Percentiles rank a stretch among this genome's conserved stretches.
phyloP scores from a whole-genome alignment of 306 rosid genomes.

The Cicer yamashitae region DNA sequence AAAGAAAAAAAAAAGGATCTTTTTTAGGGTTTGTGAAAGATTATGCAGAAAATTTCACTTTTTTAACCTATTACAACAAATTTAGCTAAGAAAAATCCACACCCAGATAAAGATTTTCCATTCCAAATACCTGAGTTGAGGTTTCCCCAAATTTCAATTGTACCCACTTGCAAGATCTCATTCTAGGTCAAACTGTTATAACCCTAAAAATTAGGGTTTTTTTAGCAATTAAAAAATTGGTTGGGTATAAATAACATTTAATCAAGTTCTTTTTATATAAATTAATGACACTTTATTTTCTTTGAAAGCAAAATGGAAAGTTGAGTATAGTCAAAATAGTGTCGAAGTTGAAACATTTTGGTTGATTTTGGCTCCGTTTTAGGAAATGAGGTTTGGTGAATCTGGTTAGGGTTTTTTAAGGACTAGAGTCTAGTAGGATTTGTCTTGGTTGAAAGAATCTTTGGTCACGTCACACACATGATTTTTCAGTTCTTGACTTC shows the following conservation, averaged over 20 bases:
- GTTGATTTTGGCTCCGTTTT: constrained; percentile 41
- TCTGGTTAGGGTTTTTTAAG: constrained; percentile 71
- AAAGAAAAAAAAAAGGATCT: not conserved
- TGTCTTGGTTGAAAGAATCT: constrained; percentile 65
- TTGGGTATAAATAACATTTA: constrained; percentile 30
- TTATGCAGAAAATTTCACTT: constrained; percentile 45
- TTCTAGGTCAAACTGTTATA: constrained; percentile 42
- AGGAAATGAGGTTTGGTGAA: constrained; percentile 51
- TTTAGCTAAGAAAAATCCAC: constrained; percentile 42
- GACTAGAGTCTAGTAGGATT: constrained; percentile 40
- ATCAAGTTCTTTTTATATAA: constrained; percentile 3
- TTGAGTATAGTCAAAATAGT: constrained; percentile 33
- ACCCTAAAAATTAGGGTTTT: constrained; percentile 66
- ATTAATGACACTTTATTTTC: constrained; percentile 2
- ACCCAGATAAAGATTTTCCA: constrained; percentile 53
- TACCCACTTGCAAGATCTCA: constrained; percentile 53
- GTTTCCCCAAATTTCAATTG: constrained; percentile 53
- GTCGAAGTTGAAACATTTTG: constrained; percentile 44
- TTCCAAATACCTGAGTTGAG: constrained; percentile 25
- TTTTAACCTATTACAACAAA: constrained; percentile 32
- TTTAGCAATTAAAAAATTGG: constrained; percentile 29
- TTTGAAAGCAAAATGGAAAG: constrained; percentile 15
- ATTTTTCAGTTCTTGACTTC: constrained; percentile 73
- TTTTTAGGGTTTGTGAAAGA: constrained; percentile 62
- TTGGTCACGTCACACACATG: constrained; percentile 82